Base-by-base conservation (phyloP, 495 filamentous ascomycete genomes). In the Saxispiralis lemnorum region DNA sequence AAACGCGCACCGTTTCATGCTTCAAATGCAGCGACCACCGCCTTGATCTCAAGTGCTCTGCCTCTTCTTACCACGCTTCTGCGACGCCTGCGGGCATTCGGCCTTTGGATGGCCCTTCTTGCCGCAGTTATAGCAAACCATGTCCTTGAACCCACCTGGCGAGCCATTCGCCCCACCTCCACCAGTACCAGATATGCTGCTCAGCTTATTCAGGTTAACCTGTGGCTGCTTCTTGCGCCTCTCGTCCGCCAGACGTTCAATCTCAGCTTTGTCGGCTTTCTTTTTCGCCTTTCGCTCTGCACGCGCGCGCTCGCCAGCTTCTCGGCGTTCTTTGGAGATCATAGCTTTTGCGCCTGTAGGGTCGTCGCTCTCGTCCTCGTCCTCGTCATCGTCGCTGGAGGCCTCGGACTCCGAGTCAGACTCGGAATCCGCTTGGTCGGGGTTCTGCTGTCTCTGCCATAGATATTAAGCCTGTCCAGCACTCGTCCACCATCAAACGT, bases 141-240 rank as follows among this genome's bases (percentile, higher is more conserved):
- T 47, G 21, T 54, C 30, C n/a, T 54, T 21, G 24, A 28, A 35
- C 43, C 24, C 33, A 12, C 35, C 12, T 13, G 11, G 24, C 18
- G 10, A 17, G 31, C 31, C n/a, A 3, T n/a, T n/a, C 39, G 20
- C 39, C 28, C 14, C 24, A 13, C 24, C 24, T 11, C 45, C 52
- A 13, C 46, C 42, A 18, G 53, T 45, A 14, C 57, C 56, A 28
- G 72, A 73, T 31, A 78, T 63, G 12, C 68, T 63, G 54, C 14
- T 56, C 57, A 44, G 45, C n/a, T 30, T 7, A 44, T 75, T 72
- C 43, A 79, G 54, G 38, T 73, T 75, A 35, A 77, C 57, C 38
- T 76, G 70, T 9, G 24, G 24, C 24, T 28, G 24, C 54, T 74
- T 72, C 50, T 67, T 70, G 54, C 67, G 65, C 4, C 71, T 59